Conservation (phyloP, 352 stramenopile genomes). For the Globisporangium orthogonon region DNA sequence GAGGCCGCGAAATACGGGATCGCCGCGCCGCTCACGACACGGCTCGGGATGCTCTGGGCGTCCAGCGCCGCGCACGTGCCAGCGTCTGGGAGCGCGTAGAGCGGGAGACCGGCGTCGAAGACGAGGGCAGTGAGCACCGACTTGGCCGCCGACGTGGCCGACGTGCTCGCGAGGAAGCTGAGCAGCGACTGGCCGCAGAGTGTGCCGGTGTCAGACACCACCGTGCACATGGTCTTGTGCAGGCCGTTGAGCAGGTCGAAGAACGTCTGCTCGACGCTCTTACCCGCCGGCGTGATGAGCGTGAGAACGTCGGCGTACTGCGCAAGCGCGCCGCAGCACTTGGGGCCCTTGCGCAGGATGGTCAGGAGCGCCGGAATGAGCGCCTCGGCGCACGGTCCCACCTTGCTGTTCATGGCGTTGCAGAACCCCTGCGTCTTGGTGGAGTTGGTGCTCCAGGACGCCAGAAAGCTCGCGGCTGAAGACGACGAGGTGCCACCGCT, state of each 20-base stretch:
- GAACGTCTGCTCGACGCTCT: conserved; percentile 37
- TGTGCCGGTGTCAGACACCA: conserved; percentile 9
- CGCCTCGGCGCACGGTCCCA: conserved; percentile 34
- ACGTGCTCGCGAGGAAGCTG: conserved; percentile 21
- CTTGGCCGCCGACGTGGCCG: conserved; percentile 20
- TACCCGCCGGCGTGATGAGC: conserved; percentile 35
- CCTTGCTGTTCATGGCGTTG: conserved; percentile 44
- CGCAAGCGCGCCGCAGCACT: conserved; percentile 40
- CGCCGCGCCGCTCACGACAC: conserved; percentile 19
- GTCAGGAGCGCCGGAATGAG: conserved; percentile 35
- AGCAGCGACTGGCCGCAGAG: conserved; percentile 41
- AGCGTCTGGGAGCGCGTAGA: conserved; percentile 38
- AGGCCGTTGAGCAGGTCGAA: conserved; percentile 44
- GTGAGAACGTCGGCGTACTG: conserved; percentile 40
- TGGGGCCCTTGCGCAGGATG: conserved; percentile 35
- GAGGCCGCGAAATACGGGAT: conserved; percentile 40
- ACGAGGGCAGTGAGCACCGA: conserved; percentile 39
- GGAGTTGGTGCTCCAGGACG: conserved; percentile 31
- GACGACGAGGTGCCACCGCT: too few species aligned
- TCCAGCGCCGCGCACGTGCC: conserved; percentile 39
- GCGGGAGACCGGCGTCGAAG: conserved; percentile 32
- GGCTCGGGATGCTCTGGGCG: conserved; percentile 26
- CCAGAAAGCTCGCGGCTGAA: conserved; percentile 18
- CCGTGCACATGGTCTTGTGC: conserved; percentile 48
- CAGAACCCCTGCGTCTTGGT: conserved; percentile 44